phyloP scores from a whole-genome alignment of 2,329 filamentous ascomycete genomes.

The Penicillium sp. region DNA sequence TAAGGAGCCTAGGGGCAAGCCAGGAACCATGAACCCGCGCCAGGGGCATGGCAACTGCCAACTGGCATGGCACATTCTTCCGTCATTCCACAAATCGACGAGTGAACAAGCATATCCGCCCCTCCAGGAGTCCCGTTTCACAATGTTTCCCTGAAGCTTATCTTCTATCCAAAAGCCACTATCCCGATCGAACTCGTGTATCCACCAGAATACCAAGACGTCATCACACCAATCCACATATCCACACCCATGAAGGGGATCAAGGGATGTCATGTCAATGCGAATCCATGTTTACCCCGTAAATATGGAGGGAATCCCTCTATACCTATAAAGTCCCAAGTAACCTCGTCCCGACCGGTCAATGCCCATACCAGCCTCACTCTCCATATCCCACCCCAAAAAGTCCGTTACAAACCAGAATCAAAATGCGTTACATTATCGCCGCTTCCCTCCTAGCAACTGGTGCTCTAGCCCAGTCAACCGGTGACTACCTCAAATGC shows the following conservation, averaged over 20 bases:
- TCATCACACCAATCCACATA: slow-evolving; percentile 8
- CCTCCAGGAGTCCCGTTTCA: neutral
- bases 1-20: slow-evolving; percentile 16
- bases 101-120: neutral
- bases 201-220: slow-evolving; percentile 18
- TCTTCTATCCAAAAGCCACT: neutral
- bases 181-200: neutral
- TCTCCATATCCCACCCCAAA: neutral
- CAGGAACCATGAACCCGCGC: slow-evolving; percentile 8
- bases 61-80: slow-evolving; percentile 19
- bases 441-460: slow-evolving; percentile 15
- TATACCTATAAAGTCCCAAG: slow-evolving; percentile 13
- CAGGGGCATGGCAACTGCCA: slow-evolving; percentile 12
- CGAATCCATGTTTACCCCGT: slow-evolving; percentile 11
- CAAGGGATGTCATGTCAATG: slow-evolving; percentile 17
- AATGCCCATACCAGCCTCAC: neutral
- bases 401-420: too few species aligned
- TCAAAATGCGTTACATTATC: slow-evolving; percentile 23
- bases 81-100: too few species aligned
- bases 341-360: neutral
- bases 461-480: slow-evolving; percentile 11
- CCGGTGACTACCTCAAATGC: slow-evolving; percentile 14
- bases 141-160: slow-evolving; percentile 19
- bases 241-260: slow-evolving; percentile 6
- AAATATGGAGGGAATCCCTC: slow-evolving; percentile 1